These are phyloP conservation scores for Phyllosticta citriasiana DNA, from an alignment of 2,329 filamentous ascomycete genomes.

Conservation along the genomic window DNA sequence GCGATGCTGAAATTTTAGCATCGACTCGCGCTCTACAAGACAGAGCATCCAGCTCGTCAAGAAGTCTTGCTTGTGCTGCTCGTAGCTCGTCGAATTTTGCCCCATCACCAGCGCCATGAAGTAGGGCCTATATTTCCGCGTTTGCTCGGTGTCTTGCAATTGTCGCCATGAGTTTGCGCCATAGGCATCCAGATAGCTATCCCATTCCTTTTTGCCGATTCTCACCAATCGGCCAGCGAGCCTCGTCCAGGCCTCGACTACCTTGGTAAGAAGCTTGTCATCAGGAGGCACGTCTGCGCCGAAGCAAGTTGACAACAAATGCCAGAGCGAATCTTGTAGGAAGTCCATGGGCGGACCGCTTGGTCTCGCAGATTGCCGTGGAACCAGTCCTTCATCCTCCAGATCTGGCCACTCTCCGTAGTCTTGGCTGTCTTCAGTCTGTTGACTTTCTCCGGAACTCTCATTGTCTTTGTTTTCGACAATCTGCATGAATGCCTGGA, in stretches of 20 bases:
- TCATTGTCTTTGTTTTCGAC: conserved; percentile 14
- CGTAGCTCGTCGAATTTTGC: conserved; percentile 30
- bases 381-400: conserved; percentile 30
- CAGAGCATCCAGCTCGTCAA: conserved; percentile 45
- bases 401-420: conserved; percentile 51
- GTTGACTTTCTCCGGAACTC: conserved; percentile 19
- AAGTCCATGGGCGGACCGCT: conserved; percentile 21
- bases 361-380: conserved; percentile 9
- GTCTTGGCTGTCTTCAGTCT: conserved; percentile 52
- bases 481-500: conserved; percentile 23
- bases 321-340: conserved; percentile 40
- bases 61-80: conserved; percentile 38
- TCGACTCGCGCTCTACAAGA: conserved; percentile 49
- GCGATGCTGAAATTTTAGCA: conserved; percentile 51
- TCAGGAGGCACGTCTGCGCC: conserved; percentile 47
- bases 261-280: conserved; percentile 41
- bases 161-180: conserved; percentile 41
- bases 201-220: conserved; percentile 40
- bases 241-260: conserved; percentile 46
- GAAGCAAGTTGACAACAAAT: conserved; percentile 51
- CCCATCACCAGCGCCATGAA: conserved; percentile 33
- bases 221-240: conserved; percentile 39
- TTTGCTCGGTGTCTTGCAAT: conserved; percentile 36
- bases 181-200: conserved; percentile 46
- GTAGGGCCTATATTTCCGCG: conserved; percentile 35